A percentile compares a stretch with the other conserved stretches of the same genome.
These are phyloP conservation scores for Echites panduratus DNA, from an alignment of 257 asterid genomes.

Conservation along the genomic window DNA sequence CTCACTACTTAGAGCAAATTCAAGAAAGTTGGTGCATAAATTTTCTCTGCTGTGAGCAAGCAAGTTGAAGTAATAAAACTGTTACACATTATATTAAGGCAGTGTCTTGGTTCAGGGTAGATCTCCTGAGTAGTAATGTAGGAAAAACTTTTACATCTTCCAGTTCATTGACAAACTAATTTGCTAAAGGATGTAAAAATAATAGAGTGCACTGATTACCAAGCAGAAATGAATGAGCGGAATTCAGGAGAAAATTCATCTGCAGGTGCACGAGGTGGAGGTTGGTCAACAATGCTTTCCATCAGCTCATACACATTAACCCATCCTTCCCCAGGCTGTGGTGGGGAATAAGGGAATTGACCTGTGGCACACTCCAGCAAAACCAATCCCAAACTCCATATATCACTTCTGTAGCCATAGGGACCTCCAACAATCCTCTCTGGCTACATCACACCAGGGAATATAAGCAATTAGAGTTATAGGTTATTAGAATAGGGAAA, in stretches of 20 bases:
- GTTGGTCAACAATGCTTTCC: conserved; percentile 81
- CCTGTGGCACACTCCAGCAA: conserved; percentile 88
- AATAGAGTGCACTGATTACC: conserved; percentile 37
- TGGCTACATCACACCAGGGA: conserved; percentile 44
- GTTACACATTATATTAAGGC: background rate
- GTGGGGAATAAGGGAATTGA: conserved; percentile 76
- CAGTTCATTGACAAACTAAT: conserved; percentile 3
- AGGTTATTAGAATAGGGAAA: background rate
- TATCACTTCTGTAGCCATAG: conserved; percentile 83
- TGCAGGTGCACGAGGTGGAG: conserved; percentile 74
- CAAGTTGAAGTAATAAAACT: background rate
- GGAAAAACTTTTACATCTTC: background rate
- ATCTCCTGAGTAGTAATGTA: too few relatives aligned
- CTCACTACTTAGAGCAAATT: background rate
- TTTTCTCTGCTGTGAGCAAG: background rate
- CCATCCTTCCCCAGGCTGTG: conserved; percentile 85
- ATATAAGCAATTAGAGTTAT: conserved; percentile 8
- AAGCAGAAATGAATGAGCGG: conserved; percentile 82
- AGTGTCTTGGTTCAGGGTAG: background rate
- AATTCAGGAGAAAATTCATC: conserved; percentile 79
- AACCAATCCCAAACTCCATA: conserved; percentile 97
- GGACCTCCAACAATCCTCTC: conserved; percentile 79
- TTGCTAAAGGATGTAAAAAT: background rate
- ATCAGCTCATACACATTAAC: conserved; percentile 77
- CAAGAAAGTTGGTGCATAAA: background rate